Percentiles rank a stretch among this genome's conserved stretches.
These are phyloP conservation scores for Tolypocladium album DNA, from an alignment of 2,329 filamentous ascomycete species.

Conservation along the genomic window DNA sequence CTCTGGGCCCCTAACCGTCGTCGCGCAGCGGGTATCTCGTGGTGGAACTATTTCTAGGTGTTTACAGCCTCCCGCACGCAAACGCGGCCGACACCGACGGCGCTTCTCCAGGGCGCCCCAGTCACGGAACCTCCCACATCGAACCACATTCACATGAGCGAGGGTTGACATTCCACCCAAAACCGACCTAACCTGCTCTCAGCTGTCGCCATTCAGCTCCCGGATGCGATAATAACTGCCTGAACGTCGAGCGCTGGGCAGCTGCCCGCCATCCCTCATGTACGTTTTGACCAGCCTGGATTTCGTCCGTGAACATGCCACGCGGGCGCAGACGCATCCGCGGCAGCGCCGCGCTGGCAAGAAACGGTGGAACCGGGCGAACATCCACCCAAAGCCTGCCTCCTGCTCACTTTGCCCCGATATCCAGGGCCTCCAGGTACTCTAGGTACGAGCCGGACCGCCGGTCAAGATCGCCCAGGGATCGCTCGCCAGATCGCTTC, in stretches of 20 bases:
- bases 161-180: neutral
- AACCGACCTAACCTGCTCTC: neutral
- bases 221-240: conserved; percentile 9
- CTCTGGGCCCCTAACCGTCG: neutral
- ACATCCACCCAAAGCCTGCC: neutral
- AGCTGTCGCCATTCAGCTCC: neutral
- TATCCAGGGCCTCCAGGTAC: conserved; percentile 40
- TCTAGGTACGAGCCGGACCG: conserved; percentile 53
- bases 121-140: neutral
- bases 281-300: conserved; percentile 6
- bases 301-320: neutral
- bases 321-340: neutral
- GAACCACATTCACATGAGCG: neutral
- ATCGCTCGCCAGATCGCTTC: conserved; percentile 60
- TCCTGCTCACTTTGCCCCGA: conserved; percentile 2
- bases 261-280: conserved; percentile 11
- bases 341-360: neutral
- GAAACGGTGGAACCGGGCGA: neutral
- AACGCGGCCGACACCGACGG: neutral
- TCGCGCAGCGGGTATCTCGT: neutral
- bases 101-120: neutral
- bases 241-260: conserved; percentile 7
- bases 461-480: conserved; percentile 54
- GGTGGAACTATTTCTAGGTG: neutral
- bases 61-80: neutral